Base-by-base conservation (phyloP, 1,284 basidiomycete genomes). In the Volvariella surrecta region DNA sequence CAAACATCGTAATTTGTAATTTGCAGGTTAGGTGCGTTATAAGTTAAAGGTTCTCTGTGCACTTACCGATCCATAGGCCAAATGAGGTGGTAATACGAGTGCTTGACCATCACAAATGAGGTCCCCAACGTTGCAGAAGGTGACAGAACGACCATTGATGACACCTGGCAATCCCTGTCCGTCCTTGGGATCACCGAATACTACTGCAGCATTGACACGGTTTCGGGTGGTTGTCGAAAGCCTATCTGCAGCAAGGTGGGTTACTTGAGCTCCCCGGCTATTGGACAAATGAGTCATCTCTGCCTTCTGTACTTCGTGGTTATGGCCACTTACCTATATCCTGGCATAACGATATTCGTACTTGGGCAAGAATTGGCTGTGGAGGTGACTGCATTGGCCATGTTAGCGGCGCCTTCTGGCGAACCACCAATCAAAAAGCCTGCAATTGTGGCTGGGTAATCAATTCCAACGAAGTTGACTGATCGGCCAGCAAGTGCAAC, bases 181-280 rank as follows among this genome's bases (percentile, higher is more conserved):
- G 30, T 59, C 53, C 18, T 62, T 52, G 3, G 62, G 63, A n/a
- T 64, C 64, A 34, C 63, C 64, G 31, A 65, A 66, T 6, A 62
- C 57, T n/a, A 66, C 62, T 19, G 58, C 61, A 16, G 60, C 61
- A 21, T 52, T 55, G 45, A 64, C 56, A n/a, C 60, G 53, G 13
- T 49, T 46, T 45, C 57, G 56, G 16, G 58, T 51, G 4, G 55
- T 16, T 2, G 58, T 44, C 2, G 60, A 54, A 6, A 67, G 53
- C 45, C 53, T 51, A 1, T 45, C 47, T 10, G 62, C 61, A n/a
- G 62, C 59, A 17, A 62, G 56, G 40, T 66, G 63, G 2, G 58
- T 56, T 1, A 67, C 56, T 45, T 66, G 63, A 4, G 58, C 63
- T 28, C 64, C 63, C 54, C 66, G 64, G 34, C 61, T 65, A 42